Evolutionary conservation across 257 asterid species (phyloP).

Genomic region (Striga asiatica): DNA sequence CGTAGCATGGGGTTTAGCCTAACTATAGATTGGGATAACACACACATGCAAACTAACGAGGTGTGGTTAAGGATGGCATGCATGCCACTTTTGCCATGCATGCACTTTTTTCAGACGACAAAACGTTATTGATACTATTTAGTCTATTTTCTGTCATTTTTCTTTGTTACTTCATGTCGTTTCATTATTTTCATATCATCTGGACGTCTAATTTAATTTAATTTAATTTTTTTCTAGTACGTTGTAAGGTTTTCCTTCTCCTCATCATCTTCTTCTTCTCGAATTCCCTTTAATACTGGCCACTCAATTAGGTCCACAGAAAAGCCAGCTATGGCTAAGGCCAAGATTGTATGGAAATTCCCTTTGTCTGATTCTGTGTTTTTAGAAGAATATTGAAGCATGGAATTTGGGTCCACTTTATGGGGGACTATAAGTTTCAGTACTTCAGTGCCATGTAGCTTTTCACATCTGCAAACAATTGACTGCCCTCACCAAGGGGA

Average conservation of each 20-base stretch:
- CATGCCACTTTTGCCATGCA: slow-evolving; percentile 46
- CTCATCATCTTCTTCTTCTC: too few species aligned
- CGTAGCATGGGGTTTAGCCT: neutral
- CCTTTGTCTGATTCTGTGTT: neutral
- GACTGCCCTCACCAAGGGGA: slow-evolving; percentile 16
- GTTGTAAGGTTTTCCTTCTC: too few species aligned
- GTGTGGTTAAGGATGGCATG: slow-evolving; percentile 24
- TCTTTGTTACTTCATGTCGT: neutral
- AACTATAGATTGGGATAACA: slow-evolving; percentile 23
- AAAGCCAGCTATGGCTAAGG: slow-evolving; percentile 4
- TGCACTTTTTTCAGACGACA: slow-evolving; percentile 34
- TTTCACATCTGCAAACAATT: slow-evolving; percentile 24
- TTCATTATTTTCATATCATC: too few species aligned
- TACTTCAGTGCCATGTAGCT: slow-evolving; percentile 53
- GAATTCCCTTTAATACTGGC: too few species aligned
- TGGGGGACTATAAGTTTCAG: slow-evolving; percentile 17
- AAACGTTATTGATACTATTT: slow-evolving; percentile 22
- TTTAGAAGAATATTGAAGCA: neutral
- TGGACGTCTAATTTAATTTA: neutral
- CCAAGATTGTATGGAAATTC: slow-evolving; percentile 14
- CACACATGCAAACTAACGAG: too few species aligned
- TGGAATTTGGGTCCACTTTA: slow-evolving; percentile 37
- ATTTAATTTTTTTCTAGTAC: neutral
- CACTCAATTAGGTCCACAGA: slow-evolving; percentile 23
- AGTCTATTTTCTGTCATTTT: slow-evolving; percentile 17